Evolutionary conservation across 768 basidiomycete species (phyloP).

Genomic region (Lentinula detonsa): DNA sequence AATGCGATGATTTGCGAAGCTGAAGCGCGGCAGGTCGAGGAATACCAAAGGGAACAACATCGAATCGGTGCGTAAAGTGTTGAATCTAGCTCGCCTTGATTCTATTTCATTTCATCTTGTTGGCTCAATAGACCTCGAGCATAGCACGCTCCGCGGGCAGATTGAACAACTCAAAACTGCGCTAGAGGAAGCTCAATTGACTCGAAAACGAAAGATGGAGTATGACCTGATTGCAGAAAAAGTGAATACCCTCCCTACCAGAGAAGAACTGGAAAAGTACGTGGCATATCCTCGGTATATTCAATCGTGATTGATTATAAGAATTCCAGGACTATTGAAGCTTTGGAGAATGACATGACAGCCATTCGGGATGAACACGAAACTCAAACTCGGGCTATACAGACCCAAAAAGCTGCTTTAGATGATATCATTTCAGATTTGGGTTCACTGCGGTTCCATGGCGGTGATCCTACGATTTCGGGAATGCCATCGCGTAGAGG

Average conservation of each 20-base stretch:
- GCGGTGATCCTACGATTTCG: slow-evolving; percentile 46
- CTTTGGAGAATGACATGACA: slow-evolving; percentile 73
- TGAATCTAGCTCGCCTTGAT: neutral
- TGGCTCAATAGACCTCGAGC: slow-evolving; percentile 54
- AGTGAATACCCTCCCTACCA: slow-evolving; percentile 68
- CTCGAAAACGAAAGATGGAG: slow-evolving; percentile 75
- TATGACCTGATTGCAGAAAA: slow-evolving; percentile 83
- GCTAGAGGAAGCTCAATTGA: slow-evolving; percentile 73
- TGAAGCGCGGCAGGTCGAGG: slow-evolving; percentile 78
- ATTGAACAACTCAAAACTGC: slow-evolving; percentile 74
- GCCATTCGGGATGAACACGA: slow-evolving; percentile 74
- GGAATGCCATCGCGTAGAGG: slow-evolving; percentile 35
- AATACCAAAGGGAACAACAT: slow-evolving; percentile 69
- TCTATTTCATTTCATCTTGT: slow-evolving; percentile 5
- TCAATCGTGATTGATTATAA: neutral
- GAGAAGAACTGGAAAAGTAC: slow-evolving; percentile 74
- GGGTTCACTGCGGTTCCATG: slow-evolving; percentile 54
- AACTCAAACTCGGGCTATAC: slow-evolving; percentile 58
- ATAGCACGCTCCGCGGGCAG: slow-evolving; percentile 56
- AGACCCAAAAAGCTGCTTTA: slow-evolving; percentile 62
- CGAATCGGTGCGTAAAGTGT: slow-evolving; percentile 55
- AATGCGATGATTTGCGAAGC: slow-evolving; percentile 81
- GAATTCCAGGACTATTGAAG: slow-evolving; percentile 44
- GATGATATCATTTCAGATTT: slow-evolving; percentile 62
- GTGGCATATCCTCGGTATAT: slow-evolving; percentile 15